Evolutionary conservation across 2,329 filamentous ascomycete genomes (phyloP).

Genomic region (Lizonia empirigonia): DNA sequence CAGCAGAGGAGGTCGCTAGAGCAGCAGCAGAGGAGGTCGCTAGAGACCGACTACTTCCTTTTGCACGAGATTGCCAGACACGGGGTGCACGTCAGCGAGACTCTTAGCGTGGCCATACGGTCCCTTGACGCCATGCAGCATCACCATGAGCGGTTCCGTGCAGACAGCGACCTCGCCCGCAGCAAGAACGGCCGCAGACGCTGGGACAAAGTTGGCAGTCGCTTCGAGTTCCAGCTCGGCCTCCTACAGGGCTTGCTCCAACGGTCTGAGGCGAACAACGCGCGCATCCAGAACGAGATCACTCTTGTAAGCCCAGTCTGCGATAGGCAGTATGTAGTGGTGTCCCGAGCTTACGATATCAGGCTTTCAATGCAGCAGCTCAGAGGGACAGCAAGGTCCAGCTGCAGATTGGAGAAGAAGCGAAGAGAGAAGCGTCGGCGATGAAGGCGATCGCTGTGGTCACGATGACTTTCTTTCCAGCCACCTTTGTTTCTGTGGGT

Average conservation of each 20-base stretch:
- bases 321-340: background rate
- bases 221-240: too few species aligned
- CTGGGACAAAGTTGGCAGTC: too few species aligned
- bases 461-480: slow-evolving; percentile 29
- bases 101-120: slow-evolving; percentile 16
- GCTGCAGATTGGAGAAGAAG: slow-evolving; percentile 25
- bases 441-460: slow-evolving; percentile 33
- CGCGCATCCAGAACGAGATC: background rate
- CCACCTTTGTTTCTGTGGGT: background rate
- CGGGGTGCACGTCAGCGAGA: slow-evolving; percentile 22
- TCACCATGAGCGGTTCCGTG: slow-evolving; percentile 3
- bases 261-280: background rate
- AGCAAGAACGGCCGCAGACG: too few species aligned
- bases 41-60: slow-evolving; percentile 19
- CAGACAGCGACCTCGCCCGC: too few species aligned
- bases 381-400: slow-evolving; percentile 26
- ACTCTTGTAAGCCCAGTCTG: background rate
- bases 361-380: slow-evolving; percentile 24
- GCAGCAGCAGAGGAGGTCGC: too few species aligned
- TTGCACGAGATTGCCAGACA: slow-evolving; percentile 27
- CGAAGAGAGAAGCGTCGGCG: slow-evolving; percentile 24
- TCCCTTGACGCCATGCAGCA: slow-evolving; percentile 18
- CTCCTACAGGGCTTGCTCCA: background rate
- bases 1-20: too few species aligned
- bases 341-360: slow-evolving; percentile 7